Percentiles rank a stretch among this genome's conserved stretches.
phyloP scores from a whole-genome alignment of 1,284 basidiomycete species.

The Inonotus hispidus region DNA sequence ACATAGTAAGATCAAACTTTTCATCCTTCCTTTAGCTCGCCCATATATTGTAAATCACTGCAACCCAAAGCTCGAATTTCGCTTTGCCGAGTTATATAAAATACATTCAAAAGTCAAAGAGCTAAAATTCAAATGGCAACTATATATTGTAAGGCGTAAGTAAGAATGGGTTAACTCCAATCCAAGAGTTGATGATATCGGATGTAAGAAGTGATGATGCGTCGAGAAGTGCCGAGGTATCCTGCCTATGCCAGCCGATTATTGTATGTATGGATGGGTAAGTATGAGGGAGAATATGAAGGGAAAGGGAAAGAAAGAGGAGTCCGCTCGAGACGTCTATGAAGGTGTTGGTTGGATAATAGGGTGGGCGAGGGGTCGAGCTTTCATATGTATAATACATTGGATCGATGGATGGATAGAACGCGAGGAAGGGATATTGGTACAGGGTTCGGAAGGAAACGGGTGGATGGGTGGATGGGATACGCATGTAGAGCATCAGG shows the following conservation, averaged over 20 bases:
- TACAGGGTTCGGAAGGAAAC: background rate
- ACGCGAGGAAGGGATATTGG: conserved; percentile 16
- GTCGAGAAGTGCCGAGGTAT: background rate
- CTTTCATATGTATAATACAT: conserved; percentile 1
- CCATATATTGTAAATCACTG: too few relatives aligned
- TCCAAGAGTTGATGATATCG: too few relatives aligned
- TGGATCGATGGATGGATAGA: conserved; percentile 20
- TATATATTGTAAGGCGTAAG: too few relatives aligned
- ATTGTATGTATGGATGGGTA: background rate
- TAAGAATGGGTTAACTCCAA: too few relatives aligned
- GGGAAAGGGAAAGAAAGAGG: background rate
- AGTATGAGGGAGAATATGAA: background rate
- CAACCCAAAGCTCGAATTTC: too few relatives aligned
- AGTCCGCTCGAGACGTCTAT: background rate
- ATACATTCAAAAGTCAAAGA: too few relatives aligned
- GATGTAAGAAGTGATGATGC: background rate
- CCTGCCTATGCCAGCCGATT: background rate
- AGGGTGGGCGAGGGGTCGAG: background rate
- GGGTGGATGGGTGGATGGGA: background rate
- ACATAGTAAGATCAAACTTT: too few relatives aligned
- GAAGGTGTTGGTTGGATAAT: background rate
- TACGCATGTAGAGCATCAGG: too few relatives aligned
- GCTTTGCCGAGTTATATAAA: too few relatives aligned
- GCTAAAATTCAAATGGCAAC: too few relatives aligned
- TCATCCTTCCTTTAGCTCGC: too few relatives aligned